phyloP scores from a whole-genome alignment of 1,139 yeast genomes.

The Candida tetrigidarum region DNA sequence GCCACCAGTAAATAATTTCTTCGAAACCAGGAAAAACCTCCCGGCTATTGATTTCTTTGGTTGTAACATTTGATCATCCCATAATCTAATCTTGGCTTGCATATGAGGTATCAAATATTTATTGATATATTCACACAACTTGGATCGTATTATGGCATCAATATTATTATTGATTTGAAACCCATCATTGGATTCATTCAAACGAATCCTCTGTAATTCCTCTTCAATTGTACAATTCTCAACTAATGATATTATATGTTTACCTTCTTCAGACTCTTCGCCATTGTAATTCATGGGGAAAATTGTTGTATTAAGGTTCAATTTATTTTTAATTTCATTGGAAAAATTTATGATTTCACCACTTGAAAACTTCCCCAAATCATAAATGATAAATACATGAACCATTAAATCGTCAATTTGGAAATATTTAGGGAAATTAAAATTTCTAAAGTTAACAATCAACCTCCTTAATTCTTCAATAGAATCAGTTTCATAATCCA shows the following conservation, averaged over 20 bases:
- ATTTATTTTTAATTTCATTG: constrained; percentile 26
- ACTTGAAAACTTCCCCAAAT: constrained; percentile 23
- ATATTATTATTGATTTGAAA: constrained; percentile 39
- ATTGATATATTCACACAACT: constrained; percentile 57
- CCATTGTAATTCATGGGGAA: constrained; percentile 27
- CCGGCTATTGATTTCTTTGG: constrained; percentile 77
- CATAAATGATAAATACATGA: constrained; percentile 48
- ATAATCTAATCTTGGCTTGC: constrained; percentile 71
- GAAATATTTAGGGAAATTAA: constrained; percentile 58
- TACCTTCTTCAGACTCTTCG: constrained; percentile 14
- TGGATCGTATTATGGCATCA: constrained; percentile 43
- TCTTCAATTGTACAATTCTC: constrained; percentile 58
- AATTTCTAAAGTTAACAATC: constrained; percentile 48
- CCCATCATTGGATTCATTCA: constrained; percentile 24
- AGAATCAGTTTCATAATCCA: constrained; percentile 54
- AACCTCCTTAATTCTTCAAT: constrained; percentile 46
- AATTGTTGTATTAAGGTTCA: constrained; percentile 33
- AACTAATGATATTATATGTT: constrained; percentile 25
- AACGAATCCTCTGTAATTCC: constrained; percentile 47
- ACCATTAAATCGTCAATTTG: constrained; percentile 60
- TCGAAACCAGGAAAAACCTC: constrained; percentile 70
- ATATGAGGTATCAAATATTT: constrained; percentile 73
- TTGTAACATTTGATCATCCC: constrained; percentile 77
- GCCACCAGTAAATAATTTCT: constrained; percentile 50
- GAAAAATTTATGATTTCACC: constrained; percentile 40